Base-by-base conservation (phyloP, 345 rosid genomes). In the Murraya paniculata region DNA sequence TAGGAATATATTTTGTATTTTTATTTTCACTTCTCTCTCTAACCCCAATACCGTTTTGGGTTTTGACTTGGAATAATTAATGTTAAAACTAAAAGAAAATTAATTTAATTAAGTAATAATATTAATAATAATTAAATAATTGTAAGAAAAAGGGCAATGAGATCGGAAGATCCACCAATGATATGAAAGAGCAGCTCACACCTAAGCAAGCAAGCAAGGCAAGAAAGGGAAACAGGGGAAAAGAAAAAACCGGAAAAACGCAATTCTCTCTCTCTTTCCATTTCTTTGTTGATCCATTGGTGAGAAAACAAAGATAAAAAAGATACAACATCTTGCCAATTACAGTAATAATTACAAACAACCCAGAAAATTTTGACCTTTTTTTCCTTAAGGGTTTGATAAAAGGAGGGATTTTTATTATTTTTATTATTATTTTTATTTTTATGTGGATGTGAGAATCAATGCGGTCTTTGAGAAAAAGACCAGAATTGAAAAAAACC, bases 391-490 rank as follows among this genome's bases (percentile, higher is more conserved):
- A 53, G 57, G 57, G 57, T 16, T 53, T 53, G 57, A 53, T 53
- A 53, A 53, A 53, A 53, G 22, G 57, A 53, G 22, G 7, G 7
- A 53, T 53, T 53, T 16, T 53, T 50, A 50, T 50, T 50, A 50
- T 41, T 41, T 2, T 41, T 41, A 4, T 50, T 50, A 45, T 45
- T 36, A 36, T 9, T 31, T 5, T 62, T 28, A 7, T 5, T 30
- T 62, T 4, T 31, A 58, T 2, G 71, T 69, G 78, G 64, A 28
- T 80, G 72, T 73, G 67, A 73, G 79, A 81, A 77, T 87, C 97
- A 91, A 94, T 92, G 95, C 92, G 84, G 90, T 87, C 82, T 90
- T 82, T 77, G 76, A 39, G 41, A 80, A 86, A 78, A 83, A 83
- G 88, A 70, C 89, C 86, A 79, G 82, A 38, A 68, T 79, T 72